These are phyloP conservation scores for Arthromyces matolae DNA, from an alignment of 768 basidiomycete species.

Conservation along the genomic window DNA sequence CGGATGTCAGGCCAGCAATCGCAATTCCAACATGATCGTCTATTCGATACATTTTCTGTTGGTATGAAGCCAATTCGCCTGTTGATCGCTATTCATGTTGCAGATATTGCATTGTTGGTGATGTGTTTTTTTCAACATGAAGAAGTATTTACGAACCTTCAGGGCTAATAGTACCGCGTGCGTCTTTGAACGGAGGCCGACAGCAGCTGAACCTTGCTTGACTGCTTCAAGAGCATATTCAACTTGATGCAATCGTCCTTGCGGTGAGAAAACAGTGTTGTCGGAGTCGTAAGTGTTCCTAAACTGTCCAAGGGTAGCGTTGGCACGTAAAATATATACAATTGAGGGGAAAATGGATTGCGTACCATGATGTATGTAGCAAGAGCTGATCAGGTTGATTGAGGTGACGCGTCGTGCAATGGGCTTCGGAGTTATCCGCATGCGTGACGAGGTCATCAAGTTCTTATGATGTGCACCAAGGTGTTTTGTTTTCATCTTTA, in stretches of 20 bases:
- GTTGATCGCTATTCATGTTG: conserved; percentile 78
- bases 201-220: conserved; percentile 99
- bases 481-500: too few species aligned
- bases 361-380: conserved; percentile 33
- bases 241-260: conserved; percentile 95
- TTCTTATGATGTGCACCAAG: too few species aligned
- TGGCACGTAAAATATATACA: conserved; percentile 22
- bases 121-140: too few species aligned
- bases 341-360: not conserved
- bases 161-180: conserved; percentile 90
- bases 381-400: not conserved
- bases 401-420: conserved; percentile 26
- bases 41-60: conserved; percentile 99
- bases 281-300: conserved; percentile 98
- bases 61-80: conserved; percentile 97
- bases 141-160: conserved; percentile 58
- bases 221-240: conserved; percentile 99
- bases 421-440: conserved; percentile 13
- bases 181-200: conserved; percentile 92
- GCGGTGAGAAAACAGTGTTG: conserved; percentile 95
- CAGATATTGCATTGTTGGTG: too few species aligned
- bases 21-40: conserved; percentile 99
- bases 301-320: conserved; percentile 48
- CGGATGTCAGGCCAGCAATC: conserved; percentile 97
- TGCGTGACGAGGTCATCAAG: too few species aligned